Conservation (phyloP, 768 basidiomycete genomes). For the Suillus ampliporus region DNA sequence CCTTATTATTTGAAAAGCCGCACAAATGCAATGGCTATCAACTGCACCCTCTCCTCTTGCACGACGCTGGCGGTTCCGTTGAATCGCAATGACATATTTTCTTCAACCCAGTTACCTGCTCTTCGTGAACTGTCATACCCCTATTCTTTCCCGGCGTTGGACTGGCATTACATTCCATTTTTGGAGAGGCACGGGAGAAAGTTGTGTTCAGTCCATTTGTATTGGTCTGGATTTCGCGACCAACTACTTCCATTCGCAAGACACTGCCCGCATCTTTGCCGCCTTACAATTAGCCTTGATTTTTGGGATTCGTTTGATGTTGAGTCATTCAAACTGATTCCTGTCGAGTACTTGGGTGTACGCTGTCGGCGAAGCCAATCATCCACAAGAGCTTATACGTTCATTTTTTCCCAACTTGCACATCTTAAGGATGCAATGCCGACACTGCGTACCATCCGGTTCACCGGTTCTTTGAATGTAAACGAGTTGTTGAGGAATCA, state of each 20-base stretch:
- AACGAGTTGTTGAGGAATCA: slow-evolving; percentile 24
- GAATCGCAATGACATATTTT: background rate
- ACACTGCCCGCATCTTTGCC: slow-evolving; percentile 23
- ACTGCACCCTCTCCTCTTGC: slow-evolving; percentile 17
- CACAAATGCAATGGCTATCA: slow-evolving; percentile 17
- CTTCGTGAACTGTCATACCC: slow-evolving; percentile 3
- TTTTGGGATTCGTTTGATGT: background rate
- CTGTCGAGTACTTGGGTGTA: slow-evolving; percentile 26
- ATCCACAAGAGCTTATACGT: background rate
- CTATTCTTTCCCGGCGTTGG: background rate
- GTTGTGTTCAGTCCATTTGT: background rate
- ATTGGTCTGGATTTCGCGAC: background rate
- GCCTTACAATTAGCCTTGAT: slow-evolving; percentile 23
- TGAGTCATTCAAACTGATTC: slow-evolving; percentile 8
- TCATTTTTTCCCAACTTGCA: slow-evolving; percentile 20
- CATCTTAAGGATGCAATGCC: slow-evolving; percentile 17
- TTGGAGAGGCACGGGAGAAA: slow-evolving; percentile 23
- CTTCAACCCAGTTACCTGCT: slow-evolving; percentile 22
- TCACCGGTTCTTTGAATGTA: slow-evolving; percentile 22
- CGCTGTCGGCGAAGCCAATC: background rate
- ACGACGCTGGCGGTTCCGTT: background rate
- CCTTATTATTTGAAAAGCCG: background rate
- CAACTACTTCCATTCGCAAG: slow-evolving; percentile 16
- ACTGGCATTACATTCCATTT: background rate
- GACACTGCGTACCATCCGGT: slow-evolving; percentile 28